These are phyloP conservation scores for Acanthamoeba lenticulata DNA, from an alignment of 208 protist genomes.

Conservation along the genomic window DNA sequence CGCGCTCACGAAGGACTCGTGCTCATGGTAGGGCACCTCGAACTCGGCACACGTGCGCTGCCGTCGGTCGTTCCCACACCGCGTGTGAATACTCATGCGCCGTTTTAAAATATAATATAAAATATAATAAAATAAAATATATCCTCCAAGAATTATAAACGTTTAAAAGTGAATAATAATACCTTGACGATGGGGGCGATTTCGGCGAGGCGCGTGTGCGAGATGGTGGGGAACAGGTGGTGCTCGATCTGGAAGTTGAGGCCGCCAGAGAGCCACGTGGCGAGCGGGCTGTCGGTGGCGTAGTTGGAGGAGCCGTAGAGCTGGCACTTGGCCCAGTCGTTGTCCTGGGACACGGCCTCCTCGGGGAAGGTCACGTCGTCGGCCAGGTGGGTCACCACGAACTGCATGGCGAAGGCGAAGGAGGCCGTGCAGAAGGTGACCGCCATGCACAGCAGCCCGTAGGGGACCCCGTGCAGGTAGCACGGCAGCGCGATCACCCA, in stretches of 20 bases:
- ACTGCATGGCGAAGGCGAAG: neutral
- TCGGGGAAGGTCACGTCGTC: constrained; percentile 34
- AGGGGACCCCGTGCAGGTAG: neutral
- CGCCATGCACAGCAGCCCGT: constrained; percentile 1
- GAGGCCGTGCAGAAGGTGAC: neutral
- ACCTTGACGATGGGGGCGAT: neutral
- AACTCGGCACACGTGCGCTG: neutral
- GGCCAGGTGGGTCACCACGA: constrained; percentile 30
- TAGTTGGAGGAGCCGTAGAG: neutral
- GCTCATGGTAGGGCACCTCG: constrained; percentile 1
- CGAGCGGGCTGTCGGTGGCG: neutral
- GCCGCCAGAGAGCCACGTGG: constrained; percentile 24
- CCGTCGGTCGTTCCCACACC: no score
- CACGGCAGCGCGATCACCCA: neutral
- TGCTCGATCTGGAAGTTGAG: constrained; percentile 46
- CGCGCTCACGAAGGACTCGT: neutral
- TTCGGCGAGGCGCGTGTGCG: neutral
- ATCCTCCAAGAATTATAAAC: neutral
- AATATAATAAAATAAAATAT: no score
- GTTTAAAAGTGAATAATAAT: neutral
- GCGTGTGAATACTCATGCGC: neutral
- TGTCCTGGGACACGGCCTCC: neutral
- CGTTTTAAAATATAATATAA: no score
- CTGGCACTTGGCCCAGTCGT: constrained; percentile 50
- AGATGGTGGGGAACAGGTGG: neutral